Conservation (phyloP, 768 basidiomycete genomes). For the Lentinula guzmanii region DNA sequence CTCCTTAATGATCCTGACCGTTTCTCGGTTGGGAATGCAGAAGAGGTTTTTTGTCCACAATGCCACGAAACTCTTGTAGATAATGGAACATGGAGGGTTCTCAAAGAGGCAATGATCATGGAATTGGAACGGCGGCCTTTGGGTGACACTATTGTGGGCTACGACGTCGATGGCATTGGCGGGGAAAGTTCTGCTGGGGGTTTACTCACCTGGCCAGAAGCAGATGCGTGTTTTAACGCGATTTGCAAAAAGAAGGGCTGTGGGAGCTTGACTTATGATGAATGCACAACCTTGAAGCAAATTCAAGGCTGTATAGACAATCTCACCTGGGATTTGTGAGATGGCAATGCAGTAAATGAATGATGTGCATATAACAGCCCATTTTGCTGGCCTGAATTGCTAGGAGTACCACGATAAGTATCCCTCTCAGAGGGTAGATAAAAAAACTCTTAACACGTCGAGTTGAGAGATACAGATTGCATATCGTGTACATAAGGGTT, state of each 20-base stretch:
- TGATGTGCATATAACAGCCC: background rate
- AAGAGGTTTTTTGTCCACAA: slow-evolving; percentile 41
- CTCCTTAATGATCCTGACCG: slow-evolving; percentile 56
- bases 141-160: slow-evolving; percentile 36
- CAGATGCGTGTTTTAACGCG: slow-evolving; percentile 58
- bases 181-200: slow-evolving; percentile 28
- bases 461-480: too few species aligned
- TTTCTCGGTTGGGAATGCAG: slow-evolving; percentile 44
- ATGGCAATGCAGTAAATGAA: background rate
- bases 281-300: slow-evolving; percentile 47
- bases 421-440: too few species aligned
- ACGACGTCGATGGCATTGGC: slow-evolving; percentile 6
- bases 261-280: slow-evolving; percentile 53
- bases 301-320: slow-evolving; percentile 51
- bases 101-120: slow-evolving; percentile 48
- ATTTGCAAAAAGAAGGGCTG: slow-evolving; percentile 47
- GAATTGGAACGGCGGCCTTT: slow-evolving; percentile 58
- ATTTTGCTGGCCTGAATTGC: too few species aligned
- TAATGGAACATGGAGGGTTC: slow-evolving; percentile 56
- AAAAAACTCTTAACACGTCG: too few species aligned
- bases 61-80: slow-evolving; percentile 49
- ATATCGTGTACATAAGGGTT: too few species aligned
- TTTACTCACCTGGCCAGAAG: slow-evolving; percentile 50
- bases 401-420: too few species aligned
- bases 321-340: slow-evolving; percentile 37